Conservation (phyloP, 371 early-diverging fungal genomes). For the Apophysomyces sp. region DNA sequence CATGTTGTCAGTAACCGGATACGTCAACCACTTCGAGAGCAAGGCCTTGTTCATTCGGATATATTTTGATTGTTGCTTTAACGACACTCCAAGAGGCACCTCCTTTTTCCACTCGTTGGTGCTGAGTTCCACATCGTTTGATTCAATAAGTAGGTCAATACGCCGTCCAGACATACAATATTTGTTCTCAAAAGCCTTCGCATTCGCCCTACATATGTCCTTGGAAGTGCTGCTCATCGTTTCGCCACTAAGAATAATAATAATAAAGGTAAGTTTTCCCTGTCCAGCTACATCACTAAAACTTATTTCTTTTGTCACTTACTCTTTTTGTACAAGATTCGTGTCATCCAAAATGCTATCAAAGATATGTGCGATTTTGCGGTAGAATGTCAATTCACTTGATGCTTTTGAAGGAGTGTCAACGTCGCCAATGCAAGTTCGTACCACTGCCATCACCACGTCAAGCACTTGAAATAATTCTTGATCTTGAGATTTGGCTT, state of each 20-base stretch:
- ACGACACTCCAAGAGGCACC: neutral
- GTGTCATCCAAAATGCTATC: conserved; percentile 3
- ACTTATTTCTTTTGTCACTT: neutral
- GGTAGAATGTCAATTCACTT: conserved; percentile 1
- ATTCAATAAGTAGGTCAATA: neutral
- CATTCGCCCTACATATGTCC: neutral
- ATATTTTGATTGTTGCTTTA: neutral
- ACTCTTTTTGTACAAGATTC: neutral
- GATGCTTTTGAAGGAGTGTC: neutral
- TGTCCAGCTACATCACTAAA: neutral
- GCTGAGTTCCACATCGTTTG: neutral
- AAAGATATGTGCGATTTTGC: neutral
- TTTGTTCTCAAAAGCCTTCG: no score
- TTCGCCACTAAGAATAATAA: neutral
- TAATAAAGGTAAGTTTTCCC: neutral
- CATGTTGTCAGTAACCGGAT: neutral
- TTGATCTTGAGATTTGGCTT: neutral
- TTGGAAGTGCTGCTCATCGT: neutral
- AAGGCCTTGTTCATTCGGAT: neutral
- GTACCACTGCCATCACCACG: neutral
- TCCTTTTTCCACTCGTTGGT: neutral
- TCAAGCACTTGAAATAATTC: neutral
- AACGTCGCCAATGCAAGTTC: neutral
- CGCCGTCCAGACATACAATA: neutral
- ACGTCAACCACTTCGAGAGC: neutral